Base-by-base conservation (phyloP, 768 basidiomycete species). In the Trametes coccinea region DNA sequence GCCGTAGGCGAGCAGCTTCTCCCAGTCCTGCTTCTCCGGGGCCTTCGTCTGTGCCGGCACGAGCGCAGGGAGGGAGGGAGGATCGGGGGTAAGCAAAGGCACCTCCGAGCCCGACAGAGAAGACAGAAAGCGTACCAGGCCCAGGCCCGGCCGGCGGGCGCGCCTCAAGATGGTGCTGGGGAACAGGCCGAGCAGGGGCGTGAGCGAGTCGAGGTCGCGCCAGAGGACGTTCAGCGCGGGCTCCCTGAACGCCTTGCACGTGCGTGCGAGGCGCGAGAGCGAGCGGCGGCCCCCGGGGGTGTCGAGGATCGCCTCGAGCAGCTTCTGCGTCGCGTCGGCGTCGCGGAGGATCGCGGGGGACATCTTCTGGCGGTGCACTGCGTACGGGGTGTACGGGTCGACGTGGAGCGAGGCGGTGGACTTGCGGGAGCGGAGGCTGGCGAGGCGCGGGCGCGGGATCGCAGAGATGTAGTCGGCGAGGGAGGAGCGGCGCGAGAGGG, bases 191-290 rank as follows among this genome's bases (percentile, higher is more conserved):
- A 92, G 77, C 59, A 92, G 77, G 9, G 90, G 90, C 48, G 84
- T 74, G 61, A 92, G 77, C 11, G 88, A 89, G 71, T 92, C 89
- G 58, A 92, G 75, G 67, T 92, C 90, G 70, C 81, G 84, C 90
- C 90, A 92, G 33, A 92, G 78, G 51, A 86, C 76, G 70, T 86
- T 78, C 66, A 92, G 70, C n/a, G 86, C 84, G 13, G 88, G 88
- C 65, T 88, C 89, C 66, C 80, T 84, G 71, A 90, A 77, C n/a
- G 85, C 83, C 64, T 81, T 84, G 74, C 90, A 91, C 48, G 90
- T 90, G 55, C 90, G 81, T 50, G 90, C 84, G 66, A 92, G 77
- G 69, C 90, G 80, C 52, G 88, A 86, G 60, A 92, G 74, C 46
- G 84, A 79, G 50, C 88, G 85, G 64, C 80, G 84, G 40, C 90